Percentiles rank a stretch among this genome's conserved stretches.
These are phyloP conservation scores for Calonectria hongkongensis DNA, from an alignment of 2,329 filamentous ascomycete genomes.

Conservation along the genomic window DNA sequence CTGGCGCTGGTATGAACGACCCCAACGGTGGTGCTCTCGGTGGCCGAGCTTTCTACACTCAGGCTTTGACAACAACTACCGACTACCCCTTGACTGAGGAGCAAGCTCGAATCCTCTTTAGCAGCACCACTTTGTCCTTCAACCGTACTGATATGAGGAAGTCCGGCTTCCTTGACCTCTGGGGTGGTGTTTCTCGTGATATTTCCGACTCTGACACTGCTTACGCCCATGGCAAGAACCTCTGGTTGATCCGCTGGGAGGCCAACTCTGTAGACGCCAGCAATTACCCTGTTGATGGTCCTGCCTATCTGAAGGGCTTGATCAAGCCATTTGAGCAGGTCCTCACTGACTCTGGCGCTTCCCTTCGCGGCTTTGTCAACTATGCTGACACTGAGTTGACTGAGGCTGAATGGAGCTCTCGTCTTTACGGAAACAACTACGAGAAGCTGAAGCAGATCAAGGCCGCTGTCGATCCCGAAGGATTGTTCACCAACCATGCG, in stretches of 20 bases:
- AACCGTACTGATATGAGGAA: conserved; percentile 51
- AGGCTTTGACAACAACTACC: conserved; percentile 48
- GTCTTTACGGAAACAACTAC: conserved; percentile 50
- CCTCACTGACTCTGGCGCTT: conserved; percentile 42
- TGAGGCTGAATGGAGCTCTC: conserved; percentile 51
- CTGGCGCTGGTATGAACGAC: conserved; percentile 48
- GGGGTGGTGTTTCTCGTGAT: conserved; percentile 51
- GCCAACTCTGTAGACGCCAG: conserved; percentile 37
- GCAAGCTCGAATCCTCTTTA: conserved; percentile 45
- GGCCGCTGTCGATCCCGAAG: conserved; percentile 46
- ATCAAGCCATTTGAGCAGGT: conserved; percentile 52
- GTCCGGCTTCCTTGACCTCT: conserved; percentile 52
- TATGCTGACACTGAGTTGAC: conserved; percentile 52
- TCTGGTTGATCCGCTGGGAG: conserved; percentile 53
- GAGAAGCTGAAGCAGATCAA: conserved; percentile 49
- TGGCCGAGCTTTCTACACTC: conserved; percentile 50
- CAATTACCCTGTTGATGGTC: conserved; percentile 47
- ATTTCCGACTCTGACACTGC: conserved; percentile 48
- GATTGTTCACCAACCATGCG: conserved; percentile 47
- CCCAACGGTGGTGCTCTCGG: conserved; percentile 48
- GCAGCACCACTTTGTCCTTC: conserved; percentile 46
- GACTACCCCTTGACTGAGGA: conserved; percentile 50
- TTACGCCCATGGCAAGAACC: conserved; percentile 51
- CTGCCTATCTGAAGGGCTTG: conserved; percentile 46
- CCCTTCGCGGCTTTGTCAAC: conserved; percentile 53